Percentiles rank a stretch among this genome's conserved stretches.
These are phyloP conservation scores for Trichoderma lentiforme DNA, from an alignment of 2,329 filamentous ascomycete genomes.

Conservation along the genomic window DNA sequence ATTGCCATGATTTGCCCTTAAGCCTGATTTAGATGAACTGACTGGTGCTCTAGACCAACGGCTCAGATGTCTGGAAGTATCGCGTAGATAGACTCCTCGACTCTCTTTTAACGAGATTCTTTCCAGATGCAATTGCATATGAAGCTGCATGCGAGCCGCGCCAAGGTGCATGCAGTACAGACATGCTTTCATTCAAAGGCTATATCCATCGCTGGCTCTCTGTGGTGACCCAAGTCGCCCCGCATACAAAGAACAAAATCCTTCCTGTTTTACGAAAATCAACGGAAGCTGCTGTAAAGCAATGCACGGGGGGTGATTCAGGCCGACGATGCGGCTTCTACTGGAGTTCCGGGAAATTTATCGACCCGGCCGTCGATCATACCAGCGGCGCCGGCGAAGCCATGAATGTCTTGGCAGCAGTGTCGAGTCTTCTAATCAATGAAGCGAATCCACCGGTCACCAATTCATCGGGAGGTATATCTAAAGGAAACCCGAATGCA, in stretches of 20 bases:
- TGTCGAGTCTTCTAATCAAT: slow-evolving; percentile 48
- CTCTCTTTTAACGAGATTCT: slow-evolving; percentile 49
- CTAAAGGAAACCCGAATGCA: slow-evolving; percentile 40
- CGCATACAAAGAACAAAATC: slow-evolving; percentile 53
- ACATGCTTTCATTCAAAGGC: slow-evolving; percentile 72
- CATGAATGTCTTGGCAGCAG: slow-evolving; percentile 55
- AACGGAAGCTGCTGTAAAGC: slow-evolving; percentile 55
- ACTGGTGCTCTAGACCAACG: slow-evolving; percentile 44
- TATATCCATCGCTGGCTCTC: slow-evolving; percentile 65
- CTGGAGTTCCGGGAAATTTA: slow-evolving; percentile 51
- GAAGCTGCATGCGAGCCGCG: slow-evolving; percentile 64
- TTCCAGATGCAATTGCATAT: slow-evolving; percentile 56
- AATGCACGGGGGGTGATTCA: slow-evolving; percentile 58
- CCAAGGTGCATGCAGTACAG: slow-evolving; percentile 59
- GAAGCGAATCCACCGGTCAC: slow-evolving; percentile 42
- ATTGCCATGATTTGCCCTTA: neutral
- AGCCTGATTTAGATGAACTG: neutral
- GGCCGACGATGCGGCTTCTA: slow-evolving; percentile 62
- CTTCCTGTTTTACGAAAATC: slow-evolving; percentile 56
- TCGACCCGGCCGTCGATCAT: slow-evolving; percentile 48
- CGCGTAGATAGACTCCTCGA: slow-evolving; percentile 55
- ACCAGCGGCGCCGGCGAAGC: slow-evolving; percentile 57
- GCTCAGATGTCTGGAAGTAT: slow-evolving; percentile 51
- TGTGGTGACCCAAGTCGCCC: slow-evolving; percentile 59
- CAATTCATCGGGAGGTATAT: slow-evolving; percentile 49